Conservation (phyloP, 495 filamentous ascomycete species). For the Lophiostoma macrostomum region DNA sequence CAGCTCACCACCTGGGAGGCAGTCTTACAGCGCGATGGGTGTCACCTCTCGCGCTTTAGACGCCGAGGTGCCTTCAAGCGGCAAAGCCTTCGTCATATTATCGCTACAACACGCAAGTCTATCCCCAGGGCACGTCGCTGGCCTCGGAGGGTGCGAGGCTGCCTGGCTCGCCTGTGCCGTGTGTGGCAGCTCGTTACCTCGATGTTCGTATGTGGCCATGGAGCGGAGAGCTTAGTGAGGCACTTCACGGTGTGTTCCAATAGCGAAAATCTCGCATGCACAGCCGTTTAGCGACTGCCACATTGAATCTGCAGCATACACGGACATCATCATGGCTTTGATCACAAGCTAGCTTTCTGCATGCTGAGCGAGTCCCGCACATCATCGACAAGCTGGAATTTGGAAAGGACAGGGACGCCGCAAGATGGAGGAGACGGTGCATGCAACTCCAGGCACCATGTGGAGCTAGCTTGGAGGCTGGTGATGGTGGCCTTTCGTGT, state of each 20-base stretch:
- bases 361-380: background rate
- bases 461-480: too few species aligned
- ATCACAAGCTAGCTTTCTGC: background rate
- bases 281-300: slow-evolving; percentile 12
- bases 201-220: background rate
- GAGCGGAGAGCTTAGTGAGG: background rate
- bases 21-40: background rate
- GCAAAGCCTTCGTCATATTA: too few species aligned
- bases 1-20: background rate
- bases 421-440: too few species aligned
- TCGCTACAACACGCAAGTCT: too few species aligned
- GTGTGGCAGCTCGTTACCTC: background rate
- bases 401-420: too few species aligned
- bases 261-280: slow-evolving; percentile 26
- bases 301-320: background rate
- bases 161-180: background rate
- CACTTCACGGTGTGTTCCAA: slow-evolving; percentile 10
- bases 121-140: too few species aligned
- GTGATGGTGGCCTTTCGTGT: too few species aligned
- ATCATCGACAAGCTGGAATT: background rate
- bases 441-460: too few species aligned
- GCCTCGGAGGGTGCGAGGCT: background rate
- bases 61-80: background rate
- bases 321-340: background rate
- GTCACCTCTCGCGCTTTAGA: background rate